Evolutionary conservation across 176 grass and related monocot species (phyloP).

Genomic region (Ananas comosus): DNA sequence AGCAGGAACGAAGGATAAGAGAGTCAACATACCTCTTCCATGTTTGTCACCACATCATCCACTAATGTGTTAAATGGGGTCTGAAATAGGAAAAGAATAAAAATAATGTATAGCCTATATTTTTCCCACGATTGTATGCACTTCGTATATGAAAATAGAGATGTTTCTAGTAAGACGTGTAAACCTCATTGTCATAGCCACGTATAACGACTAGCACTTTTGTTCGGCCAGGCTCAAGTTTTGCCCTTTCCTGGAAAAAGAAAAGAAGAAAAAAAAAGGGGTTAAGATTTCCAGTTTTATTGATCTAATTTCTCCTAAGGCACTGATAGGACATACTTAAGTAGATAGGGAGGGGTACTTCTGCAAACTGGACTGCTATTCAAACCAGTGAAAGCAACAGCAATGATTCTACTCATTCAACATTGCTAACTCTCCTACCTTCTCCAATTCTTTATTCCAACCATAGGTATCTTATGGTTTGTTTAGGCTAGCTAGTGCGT

Average conservation of each 20-base stretch:
- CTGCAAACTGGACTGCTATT: too few relatives aligned
- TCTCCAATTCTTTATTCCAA: too few relatives aligned
- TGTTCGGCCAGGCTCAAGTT: constrained; percentile 4
- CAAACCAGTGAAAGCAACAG: too few relatives aligned
- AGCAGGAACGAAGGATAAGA: background rate
- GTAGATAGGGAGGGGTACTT: too few relatives aligned
- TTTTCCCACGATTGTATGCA: background rate
- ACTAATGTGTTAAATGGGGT: background rate
- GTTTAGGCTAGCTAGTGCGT: too few relatives aligned
- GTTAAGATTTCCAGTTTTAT: background rate
- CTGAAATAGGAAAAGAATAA: background rate
- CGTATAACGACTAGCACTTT: constrained; percentile 4
- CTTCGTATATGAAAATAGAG: background rate
- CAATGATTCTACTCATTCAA: too few relatives aligned
- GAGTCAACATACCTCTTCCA: constrained; percentile 8
- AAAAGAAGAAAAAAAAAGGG: background rate
- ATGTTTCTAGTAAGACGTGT: background rate
- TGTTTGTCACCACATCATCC: background rate
- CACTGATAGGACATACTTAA: background rate
- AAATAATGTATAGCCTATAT: background rate
- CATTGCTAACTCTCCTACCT: too few relatives aligned
- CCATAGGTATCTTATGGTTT: too few relatives aligned
- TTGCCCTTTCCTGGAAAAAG: constrained; percentile 1
- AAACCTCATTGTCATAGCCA: constrained; percentile 3
- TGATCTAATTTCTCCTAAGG: background rate